Evolutionary conservation across 2,329 filamentous ascomycete genomes (phyloP).

Genomic region (Alternaria novae-zelandiae): DNA sequence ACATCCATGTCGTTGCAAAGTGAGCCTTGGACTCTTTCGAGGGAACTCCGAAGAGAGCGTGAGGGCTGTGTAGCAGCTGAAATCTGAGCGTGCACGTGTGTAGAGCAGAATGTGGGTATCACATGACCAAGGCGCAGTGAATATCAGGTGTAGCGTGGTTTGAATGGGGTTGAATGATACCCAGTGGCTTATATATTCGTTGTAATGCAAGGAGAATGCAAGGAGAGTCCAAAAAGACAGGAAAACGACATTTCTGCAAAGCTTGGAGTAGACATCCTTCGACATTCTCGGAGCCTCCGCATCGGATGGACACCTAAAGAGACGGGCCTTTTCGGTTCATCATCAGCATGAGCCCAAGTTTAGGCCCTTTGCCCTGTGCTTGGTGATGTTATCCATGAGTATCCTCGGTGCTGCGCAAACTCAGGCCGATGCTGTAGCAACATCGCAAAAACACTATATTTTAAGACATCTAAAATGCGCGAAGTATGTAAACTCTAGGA

Average conservation of each 20-base stretch:
- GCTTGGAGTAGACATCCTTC: background rate
- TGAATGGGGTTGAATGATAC: no score
- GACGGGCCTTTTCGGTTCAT: background rate
- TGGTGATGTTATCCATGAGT: background rate
- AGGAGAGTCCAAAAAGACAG: background rate
- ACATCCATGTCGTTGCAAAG: background rate
- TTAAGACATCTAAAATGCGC: accelerated
- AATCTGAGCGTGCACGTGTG: no score
- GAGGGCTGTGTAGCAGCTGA: no score
- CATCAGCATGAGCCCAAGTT: background rate
- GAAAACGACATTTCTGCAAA: background rate
- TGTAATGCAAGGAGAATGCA: no score
- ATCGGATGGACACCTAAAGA: background rate
- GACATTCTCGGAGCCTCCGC: background rate
- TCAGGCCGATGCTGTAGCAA: background rate
- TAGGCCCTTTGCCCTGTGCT: background rate
- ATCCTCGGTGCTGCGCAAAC: background rate
- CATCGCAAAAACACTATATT: background rate
- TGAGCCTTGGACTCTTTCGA: background rate
- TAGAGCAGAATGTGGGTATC: no score
- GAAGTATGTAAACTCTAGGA: background rate
- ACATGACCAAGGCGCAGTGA: no score
- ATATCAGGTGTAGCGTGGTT: no score
- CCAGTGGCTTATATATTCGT: no score
- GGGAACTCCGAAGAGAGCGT: no score